Conservation (phyloP, 2,329 filamentous ascomycete species). For the Aureobasidium leucospermi region DNA sequence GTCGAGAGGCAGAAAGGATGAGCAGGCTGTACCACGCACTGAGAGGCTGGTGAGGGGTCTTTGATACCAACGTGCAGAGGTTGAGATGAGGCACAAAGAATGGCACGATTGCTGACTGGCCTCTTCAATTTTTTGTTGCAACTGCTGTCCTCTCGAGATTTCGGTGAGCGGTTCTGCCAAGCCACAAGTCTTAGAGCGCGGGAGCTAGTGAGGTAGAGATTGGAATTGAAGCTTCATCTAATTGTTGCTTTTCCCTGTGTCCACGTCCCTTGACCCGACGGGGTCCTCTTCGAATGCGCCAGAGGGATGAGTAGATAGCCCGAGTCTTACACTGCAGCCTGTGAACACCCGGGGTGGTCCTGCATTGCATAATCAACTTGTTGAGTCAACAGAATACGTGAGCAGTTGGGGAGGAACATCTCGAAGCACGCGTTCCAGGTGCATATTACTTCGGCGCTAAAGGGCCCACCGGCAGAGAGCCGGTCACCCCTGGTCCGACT, state of each 20-base stretch:
- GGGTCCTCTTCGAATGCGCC: neutral
- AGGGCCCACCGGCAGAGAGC: slow-evolving; percentile 2
- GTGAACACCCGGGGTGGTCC: neutral
- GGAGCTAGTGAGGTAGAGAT: slow-evolving; percentile 7
- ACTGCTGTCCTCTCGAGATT: slow-evolving; percentile 5
- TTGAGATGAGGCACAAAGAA: slow-evolving; percentile 12
- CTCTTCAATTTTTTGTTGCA: slow-evolving; percentile 5
- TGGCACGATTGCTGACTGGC: slow-evolving; percentile 12
- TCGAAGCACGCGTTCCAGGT: slow-evolving; percentile 10
- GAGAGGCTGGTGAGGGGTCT: neutral
- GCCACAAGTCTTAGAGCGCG: slow-evolving; percentile 10
- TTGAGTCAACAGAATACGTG: neutral
- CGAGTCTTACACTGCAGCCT: slow-evolving; percentile 1
- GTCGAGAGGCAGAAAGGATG: neutral
- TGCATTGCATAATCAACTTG: slow-evolving; percentile 7
- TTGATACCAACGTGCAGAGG: slow-evolving; percentile 11
- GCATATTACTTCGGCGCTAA: slow-evolving; percentile 11
- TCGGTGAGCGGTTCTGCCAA: slow-evolving; percentile 7
- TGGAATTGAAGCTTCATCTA: slow-evolving; percentile 2
- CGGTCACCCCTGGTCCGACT: slow-evolving; percentile 8
- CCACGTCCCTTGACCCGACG: neutral
- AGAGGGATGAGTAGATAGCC: neutral
- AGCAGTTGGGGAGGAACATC: neutral
- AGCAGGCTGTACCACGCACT: slow-evolving; percentile 10
- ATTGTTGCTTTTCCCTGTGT: slow-evolving; percentile 11